These are phyloP conservation scores for Apostasia shenzhenica DNA, from an alignment of 106 monocot species.

Conservation along the genomic window DNA sequence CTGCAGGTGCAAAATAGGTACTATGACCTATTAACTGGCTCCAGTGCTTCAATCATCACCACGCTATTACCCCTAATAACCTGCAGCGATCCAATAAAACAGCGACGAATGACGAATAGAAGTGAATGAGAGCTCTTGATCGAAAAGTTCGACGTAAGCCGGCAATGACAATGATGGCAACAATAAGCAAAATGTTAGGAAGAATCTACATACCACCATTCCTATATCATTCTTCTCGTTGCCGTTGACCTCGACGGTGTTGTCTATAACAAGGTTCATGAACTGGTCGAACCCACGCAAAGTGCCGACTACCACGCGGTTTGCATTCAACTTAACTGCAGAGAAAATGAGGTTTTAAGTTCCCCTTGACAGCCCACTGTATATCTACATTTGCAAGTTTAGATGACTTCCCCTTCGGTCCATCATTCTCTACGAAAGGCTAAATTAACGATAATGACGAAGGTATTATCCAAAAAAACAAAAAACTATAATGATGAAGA, in stretches of 20 bases:
- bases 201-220: slow-evolving; percentile 64
- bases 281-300: slow-evolving; percentile 97
- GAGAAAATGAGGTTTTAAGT: background rate
- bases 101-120: background rate
- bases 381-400: too few species aligned
- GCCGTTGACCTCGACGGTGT: slow-evolving; percentile 81
- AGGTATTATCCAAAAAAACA: too few species aligned
- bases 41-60: slow-evolving; percentile 63
- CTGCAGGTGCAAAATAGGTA: background rate
- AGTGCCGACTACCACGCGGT: slow-evolving; percentile 74
- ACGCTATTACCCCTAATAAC: slow-evolving; percentile 59
- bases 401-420: too few species aligned
- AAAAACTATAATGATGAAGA: too few species aligned
- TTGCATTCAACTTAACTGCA: slow-evolving; percentile 96
- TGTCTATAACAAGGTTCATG: slow-evolving; percentile 94
- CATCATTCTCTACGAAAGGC: too few species aligned
- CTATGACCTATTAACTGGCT: slow-evolving; percentile 22
- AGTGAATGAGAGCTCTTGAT: background rate
- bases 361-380: too few species aligned
- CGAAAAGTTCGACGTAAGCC: background rate
- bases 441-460: too few species aligned
- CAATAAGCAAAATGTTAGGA: too few species aligned
- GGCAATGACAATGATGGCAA: background rate
- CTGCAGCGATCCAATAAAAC: slow-evolving; percentile 11
- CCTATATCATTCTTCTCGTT: slow-evolving; percentile 93